Evolutionary conservation across 2,329 filamentous ascomycete genomes (phyloP), one percentile per base, ranked within the genome.

Genomic region (Xylariaceae sp.): DNA sequence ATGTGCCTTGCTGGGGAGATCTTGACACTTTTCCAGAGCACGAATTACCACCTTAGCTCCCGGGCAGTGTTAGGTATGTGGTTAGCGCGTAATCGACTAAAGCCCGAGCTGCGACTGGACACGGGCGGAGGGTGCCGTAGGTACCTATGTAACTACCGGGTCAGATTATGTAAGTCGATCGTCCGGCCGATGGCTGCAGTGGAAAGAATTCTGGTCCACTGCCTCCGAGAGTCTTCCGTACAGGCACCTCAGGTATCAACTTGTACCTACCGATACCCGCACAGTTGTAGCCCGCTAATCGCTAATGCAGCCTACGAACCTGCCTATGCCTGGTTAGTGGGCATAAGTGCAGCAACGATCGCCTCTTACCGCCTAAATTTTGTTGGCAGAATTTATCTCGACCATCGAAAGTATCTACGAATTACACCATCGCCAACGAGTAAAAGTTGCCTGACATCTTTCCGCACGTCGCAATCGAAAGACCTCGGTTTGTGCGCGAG

Each of bases 21-120:
- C 67, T 69, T 71, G 69, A 71, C 69, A 71, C 65, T 70, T 70
- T 71, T 69, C 66, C 68, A 63, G 39, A 57, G 58, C 13, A n/a
- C 23, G 34, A 39, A 62, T 39, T 51, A 42, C 37, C 8, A 42
- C 9, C 37, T 30, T 30, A 30, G 23, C 23, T 30, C 23, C 23
- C 23, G 23, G 23, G 23, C 23, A 30, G 23, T 30, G 23, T 30
- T 30, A 42, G 37, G 47, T 56, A 35, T 49, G 47, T 18, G 17
- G 37, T 42, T 42, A 42, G 11, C 37, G 37, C 50, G 45, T 2
- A 49, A 53, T 49, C 18, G 35, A 30, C 23, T 30, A 30, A 30
- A 30, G 23, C 23, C 23, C 23, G 23, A 42, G 37, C 37, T 42
- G 37, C 37, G 37, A 10, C 6, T 39, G 37, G 6, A 39, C 37